Evolutionary conservation across 2,329 filamentous ascomycete genomes (phyloP).

Genomic region (Penicillium fuscoglaucum): DNA sequence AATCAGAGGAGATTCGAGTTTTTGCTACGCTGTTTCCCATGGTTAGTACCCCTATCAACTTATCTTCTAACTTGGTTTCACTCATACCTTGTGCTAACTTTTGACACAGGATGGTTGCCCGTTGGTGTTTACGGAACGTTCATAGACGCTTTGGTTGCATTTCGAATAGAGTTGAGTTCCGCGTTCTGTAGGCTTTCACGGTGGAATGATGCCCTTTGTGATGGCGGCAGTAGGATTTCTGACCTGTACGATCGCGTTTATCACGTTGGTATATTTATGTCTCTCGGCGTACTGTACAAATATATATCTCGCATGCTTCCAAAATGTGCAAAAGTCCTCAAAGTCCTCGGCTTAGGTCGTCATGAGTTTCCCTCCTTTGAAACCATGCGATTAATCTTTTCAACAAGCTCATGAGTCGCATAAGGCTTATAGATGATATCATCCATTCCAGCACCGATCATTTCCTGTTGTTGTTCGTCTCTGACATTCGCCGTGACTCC

Average conservation of each 20-base stretch:
- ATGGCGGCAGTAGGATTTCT: no score
- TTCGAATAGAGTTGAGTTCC: not conserved
- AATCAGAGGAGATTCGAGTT: slow-evolving; percentile 53
- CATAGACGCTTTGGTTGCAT: not conserved
- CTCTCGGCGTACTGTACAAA: not conserved
- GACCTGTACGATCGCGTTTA: no score
- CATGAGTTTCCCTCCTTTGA: not conserved
- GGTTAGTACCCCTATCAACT: slow-evolving; percentile 36
- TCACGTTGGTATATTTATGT: not conserved
- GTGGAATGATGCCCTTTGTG: not conserved
- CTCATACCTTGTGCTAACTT: slow-evolving; percentile 6
- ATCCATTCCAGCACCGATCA: slow-evolving; percentile 72
- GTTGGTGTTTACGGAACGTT: slow-evolving; percentile 39
- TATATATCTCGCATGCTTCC: not conserved
- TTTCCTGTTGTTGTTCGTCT: slow-evolving; percentile 70
- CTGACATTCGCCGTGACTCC: slow-evolving; percentile 70
- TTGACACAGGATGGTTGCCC: slow-evolving; percentile 37
- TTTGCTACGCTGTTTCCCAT: slow-evolving; percentile 54
- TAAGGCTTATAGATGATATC: slow-evolving; percentile 80
- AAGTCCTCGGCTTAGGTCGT: not conserved
- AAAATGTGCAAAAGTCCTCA: not conserved
- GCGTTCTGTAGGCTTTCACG: not conserved
- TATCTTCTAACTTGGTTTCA: not conserved
- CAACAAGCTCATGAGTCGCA: slow-evolving; percentile 68
- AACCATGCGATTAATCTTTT: slow-evolving; percentile 63